Base-by-base conservation (phyloP, 805 yeast species). In the Lachancea kluyveri region DNA sequence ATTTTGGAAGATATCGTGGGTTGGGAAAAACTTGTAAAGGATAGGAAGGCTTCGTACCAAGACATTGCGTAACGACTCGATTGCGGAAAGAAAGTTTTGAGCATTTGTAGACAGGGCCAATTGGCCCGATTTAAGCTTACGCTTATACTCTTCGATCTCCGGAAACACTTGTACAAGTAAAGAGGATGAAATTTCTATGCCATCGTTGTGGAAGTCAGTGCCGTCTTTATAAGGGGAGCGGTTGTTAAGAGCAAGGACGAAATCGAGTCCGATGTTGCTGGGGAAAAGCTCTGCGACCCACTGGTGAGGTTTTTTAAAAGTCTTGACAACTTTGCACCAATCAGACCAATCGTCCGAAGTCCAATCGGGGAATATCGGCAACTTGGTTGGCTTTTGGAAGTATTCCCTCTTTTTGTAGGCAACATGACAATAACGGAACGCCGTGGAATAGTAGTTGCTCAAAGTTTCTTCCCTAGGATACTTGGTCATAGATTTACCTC, bases 381-480 rank as follows among this genome's bases (percentile, higher is more conserved):
- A n/a, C n/a, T n/a, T n/a, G n/a, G n/a, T n/a, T n/a, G n/a, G n/a
- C n/a, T n/a, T n/a, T 44, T 27, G 41, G 21, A 54, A 52, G 36
- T 43, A 52, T 8, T 48, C 45, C 13, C 45, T 41, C 31, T 50
- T 43, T 35, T 47, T 54, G 34, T 54, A 56, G 11, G 59, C 49
- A 17, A 52, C 24, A 25, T 48, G 52, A 33, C 59, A 56, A 31
- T 54, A 49, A 28, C 53, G 42, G 32, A 53, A 54, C 2, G 51
- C 45, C 4, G 48, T 38, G 3, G 50, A 39, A 36, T 56, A 56
- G 23, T 42, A 47, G 24, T 44, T 40, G 21, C 50, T 42, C 38
- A 56, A 31, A 10, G 57, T 46, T 21, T 45, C 46, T 24, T 54
- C 58, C 31, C 50, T 41, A 17, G 58, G 56, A 28, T 53, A 53